Percentiles rank a stretch among this genome's conserved stretches.
Evolutionary conservation across 2,329 filamentous ascomycete species (phyloP).

Genomic region (Venturia effusa): DNA sequence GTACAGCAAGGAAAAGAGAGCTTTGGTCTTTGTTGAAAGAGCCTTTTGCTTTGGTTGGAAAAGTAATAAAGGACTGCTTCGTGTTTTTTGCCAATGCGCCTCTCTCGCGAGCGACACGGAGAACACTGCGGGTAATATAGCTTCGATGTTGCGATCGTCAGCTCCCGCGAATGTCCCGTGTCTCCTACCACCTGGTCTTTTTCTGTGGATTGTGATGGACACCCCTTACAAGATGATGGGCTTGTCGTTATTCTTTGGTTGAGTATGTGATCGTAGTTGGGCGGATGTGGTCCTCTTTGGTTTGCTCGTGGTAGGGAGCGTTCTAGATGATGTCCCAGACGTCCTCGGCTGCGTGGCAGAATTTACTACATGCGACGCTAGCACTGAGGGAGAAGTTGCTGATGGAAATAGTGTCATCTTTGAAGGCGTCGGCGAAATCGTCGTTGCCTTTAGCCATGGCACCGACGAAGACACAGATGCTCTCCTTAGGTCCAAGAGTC

Average conservation of each 20-base stretch:
- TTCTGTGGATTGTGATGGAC: background rate
- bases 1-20: conserved; percentile 2
- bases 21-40: conserved; percentile 11
- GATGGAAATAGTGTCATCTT: conserved; percentile 96
- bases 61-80: conserved; percentile 11
- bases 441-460: conserved; percentile 97
- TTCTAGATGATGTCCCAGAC: conserved; percentile 80
- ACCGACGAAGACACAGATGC: conserved; percentile 94
- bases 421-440: conserved; percentile 86
- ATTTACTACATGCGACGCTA: conserved; percentile 98
- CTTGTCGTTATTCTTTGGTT: background rate
- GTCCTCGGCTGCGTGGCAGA: conserved; percentile 96
- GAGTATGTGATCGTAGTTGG: background rate
- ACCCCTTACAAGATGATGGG: background rate
- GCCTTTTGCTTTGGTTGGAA: conserved; percentile 12
- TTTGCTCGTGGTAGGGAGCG: background rate
- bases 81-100: background rate
- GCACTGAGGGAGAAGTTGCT: conserved; percentile 97
- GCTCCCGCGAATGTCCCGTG: conserved; percentile 3
- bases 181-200: background rate
- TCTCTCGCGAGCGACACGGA: background rate
- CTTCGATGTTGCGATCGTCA: conserved; percentile 11
- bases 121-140: conserved; percentile 7
- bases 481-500: conserved; percentile 68
- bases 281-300: background rate